Evolutionary conservation across 1,139 yeast genomes (phyloP).

Genomic region (Saccharomyces hybrid): DNA sequence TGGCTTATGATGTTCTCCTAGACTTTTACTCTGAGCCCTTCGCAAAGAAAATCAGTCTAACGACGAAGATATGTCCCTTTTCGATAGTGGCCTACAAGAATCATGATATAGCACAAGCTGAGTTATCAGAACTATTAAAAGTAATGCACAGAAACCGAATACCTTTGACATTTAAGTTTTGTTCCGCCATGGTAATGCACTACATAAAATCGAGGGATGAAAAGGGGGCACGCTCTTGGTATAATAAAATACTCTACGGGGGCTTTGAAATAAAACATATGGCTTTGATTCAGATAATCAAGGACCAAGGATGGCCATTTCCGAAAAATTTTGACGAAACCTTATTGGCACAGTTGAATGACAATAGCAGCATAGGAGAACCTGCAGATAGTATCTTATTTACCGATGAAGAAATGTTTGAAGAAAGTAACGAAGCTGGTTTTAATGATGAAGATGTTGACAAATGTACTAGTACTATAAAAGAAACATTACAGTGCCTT

Average conservation of each 20-base stretch:
- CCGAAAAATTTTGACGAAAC: conserved; percentile 17
- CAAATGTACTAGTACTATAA: not conserved
- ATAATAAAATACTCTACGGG: conserved; percentile 17
- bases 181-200: conserved; percentile 23
- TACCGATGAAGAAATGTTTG: not conserved
- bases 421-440: conserved; percentile 1
- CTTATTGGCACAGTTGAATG: not conserved
- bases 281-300: conserved; percentile 14
- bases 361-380: not conserved
- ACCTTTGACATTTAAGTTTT: conserved; percentile 23
- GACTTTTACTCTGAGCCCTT: conserved; percentile 18
- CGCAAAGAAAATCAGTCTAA: conserved; percentile 8
- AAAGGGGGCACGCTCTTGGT: conserved; percentile 27
- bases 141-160: conserved; percentile 19
- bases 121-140: conserved; percentile 14
- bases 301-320: conserved; percentile 21
- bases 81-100: conserved; percentile 23
- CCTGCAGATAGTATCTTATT: not conserved
- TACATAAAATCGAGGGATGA: conserved; percentile 12
- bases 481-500: not conserved
- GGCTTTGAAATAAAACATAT: conserved; percentile 21
- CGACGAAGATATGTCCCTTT: conserved; percentile 20
- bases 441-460: not conserved
- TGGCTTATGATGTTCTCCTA: conserved; percentile 20
- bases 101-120: conserved; percentile 12